Conservation (phyloP, 495 filamentous ascomycete species). For the Lophiotrema nucula region DNA sequence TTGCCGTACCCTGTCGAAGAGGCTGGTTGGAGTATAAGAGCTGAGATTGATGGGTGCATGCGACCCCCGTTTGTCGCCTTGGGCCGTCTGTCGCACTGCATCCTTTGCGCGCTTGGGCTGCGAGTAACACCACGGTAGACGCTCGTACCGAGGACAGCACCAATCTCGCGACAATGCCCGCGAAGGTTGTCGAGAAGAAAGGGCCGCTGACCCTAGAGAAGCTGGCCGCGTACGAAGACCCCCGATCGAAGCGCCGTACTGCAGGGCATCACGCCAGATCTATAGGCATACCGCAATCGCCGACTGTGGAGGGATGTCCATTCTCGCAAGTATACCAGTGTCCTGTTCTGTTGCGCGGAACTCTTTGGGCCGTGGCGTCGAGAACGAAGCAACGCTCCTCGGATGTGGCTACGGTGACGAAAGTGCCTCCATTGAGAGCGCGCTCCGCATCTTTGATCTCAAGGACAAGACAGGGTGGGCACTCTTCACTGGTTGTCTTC, state of each 20-base stretch:
- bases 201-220: no score
- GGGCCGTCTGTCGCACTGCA: no score
- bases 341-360: conserved; percentile 30
- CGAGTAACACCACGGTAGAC: no score
- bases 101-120: no score
- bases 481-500: no score
- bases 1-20: no score
- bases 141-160: no score
- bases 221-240: no score
- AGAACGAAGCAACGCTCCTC: conserved; percentile 45
- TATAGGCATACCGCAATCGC: conserved; percentile 72
- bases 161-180: no score
- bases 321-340: conserved; percentile 71
- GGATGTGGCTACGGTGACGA: conserved; percentile 1
- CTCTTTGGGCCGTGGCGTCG: no score
- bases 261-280: conserved; percentile 60
- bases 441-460: conserved; percentile 13
- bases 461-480: not conserved
- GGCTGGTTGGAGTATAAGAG: conserved; percentile 62
- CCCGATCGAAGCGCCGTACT: conserved; percentile 62
- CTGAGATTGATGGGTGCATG: conserved; percentile 71
- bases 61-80: no score
- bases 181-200: no score
- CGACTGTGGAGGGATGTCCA: conserved; percentile 69
- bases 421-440: not conserved